These are phyloP conservation scores for Alternaria panax DNA, from an alignment of 2,329 filamentous ascomycete genomes.

Conservation along the genomic window DNA sequence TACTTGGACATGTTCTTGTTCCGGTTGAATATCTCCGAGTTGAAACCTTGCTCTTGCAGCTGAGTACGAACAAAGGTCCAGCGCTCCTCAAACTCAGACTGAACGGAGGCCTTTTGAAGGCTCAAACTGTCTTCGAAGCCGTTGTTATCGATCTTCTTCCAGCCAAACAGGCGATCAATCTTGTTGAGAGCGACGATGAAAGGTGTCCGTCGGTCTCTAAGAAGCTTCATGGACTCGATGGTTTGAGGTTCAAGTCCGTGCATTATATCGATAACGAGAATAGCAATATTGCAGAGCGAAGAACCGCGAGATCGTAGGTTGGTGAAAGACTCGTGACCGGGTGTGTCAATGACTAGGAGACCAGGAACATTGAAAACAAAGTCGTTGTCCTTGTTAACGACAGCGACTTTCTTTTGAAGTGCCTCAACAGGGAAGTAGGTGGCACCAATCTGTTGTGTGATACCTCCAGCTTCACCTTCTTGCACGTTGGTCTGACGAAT, in stretches of 20 bases:
- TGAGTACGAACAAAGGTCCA: conserved; percentile 90
- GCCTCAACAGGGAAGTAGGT: conserved; percentile 98
- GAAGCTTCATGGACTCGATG: conserved; percentile 92
- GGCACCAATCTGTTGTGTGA: conserved; percentile 98
- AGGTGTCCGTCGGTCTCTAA: conserved; percentile 92
- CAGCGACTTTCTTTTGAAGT: conserved; percentile 87
- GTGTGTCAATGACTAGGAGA: conserved; percentile 95
- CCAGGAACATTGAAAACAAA: conserved; percentile 99
- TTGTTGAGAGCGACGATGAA: conserved; percentile 99
- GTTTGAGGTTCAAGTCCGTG: conserved; percentile 98
- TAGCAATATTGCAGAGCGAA: conserved; percentile 98
- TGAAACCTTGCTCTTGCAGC: conserved; percentile 96
- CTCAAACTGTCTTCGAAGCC: conserved; percentile 92
- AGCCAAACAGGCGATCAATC: conserved; percentile 98
- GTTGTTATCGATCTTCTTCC: conserved; percentile 99
- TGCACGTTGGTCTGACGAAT: conserved; percentile 98
- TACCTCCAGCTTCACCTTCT: conserved; percentile 98
- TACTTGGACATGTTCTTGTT: conserved; percentile 96
- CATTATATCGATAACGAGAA: conserved; percentile 99
- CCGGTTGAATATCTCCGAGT: conserved; percentile 94
- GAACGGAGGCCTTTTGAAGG: conserved; percentile 89
- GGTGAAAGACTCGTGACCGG: conserved; percentile 99
- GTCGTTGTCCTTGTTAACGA: conserved; percentile 86
- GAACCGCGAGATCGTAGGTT: conserved; percentile 96
- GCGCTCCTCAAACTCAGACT: conserved; percentile 92